Evolutionary conservation across 169 alveolate species (phyloP).

Genomic region (Plasmodium relictum): DNA sequence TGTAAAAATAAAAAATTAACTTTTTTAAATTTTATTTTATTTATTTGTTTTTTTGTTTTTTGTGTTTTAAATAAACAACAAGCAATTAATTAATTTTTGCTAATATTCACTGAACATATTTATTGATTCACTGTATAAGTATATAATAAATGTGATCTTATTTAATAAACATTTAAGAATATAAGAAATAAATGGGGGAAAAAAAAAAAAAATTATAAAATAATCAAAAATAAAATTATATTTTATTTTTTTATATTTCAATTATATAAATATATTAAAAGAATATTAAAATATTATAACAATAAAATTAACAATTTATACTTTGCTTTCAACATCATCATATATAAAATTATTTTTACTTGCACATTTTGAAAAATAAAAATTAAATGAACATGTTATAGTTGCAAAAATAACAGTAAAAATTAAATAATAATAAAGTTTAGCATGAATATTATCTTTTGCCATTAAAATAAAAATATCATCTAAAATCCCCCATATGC

Average conservation of each 20-base stretch:
- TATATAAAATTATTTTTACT: slow-evolving; percentile 12
- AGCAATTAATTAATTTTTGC: too few species aligned
- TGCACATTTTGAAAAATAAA: slow-evolving; percentile 14
- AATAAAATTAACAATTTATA: not conserved
- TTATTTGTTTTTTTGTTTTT: too few species aligned
- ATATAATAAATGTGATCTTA: too few species aligned
- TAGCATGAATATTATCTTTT: slow-evolving; percentile 20
- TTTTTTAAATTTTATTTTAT: too few species aligned
- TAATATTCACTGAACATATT: too few species aligned
- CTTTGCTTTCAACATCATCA: slow-evolving; percentile 24
- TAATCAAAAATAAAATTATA: not conserved
- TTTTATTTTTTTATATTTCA: not conserved
- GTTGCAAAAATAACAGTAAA: slow-evolving; percentile 36
- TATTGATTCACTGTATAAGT: too few species aligned
- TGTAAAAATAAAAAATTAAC: too few species aligned
- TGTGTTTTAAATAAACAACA: too few species aligned
- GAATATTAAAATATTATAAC: not conserved
- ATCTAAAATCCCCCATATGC: slow-evolving; percentile 72
- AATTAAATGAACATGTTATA: slow-evolving; percentile 39
- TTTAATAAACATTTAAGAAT: not conserved
- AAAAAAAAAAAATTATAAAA: not conserved
- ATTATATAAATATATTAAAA: not conserved
- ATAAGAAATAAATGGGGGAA: not conserved
- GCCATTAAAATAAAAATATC: slow-evolving; percentile 47
- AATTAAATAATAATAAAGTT: slow-evolving; percentile 41